Conservation (phyloP, 352 stramenopile genomes). For the Peronospora destructor region DNA sequence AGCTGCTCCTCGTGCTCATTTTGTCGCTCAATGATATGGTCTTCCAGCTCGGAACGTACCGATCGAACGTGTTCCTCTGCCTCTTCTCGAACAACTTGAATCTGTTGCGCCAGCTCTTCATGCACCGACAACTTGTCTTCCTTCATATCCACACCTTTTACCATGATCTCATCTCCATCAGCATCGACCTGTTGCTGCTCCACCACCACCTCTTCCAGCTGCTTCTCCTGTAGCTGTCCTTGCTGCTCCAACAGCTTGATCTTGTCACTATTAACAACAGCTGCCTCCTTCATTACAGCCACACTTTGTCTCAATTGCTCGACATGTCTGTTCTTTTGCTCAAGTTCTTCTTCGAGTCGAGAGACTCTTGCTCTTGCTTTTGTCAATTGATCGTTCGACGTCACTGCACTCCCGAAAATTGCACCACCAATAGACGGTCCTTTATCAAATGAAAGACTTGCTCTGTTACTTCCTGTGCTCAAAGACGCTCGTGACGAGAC, state of each 20-base stretch:
- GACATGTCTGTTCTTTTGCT: conserved; percentile 60
- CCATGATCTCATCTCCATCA: conserved; percentile 23
- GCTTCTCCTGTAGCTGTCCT: conserved; percentile 15
- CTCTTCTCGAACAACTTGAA: conserved; percentile 47
- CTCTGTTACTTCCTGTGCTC: conserved; percentile 12
- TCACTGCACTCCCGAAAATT: conserved; percentile 1
- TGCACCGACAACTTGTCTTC: conserved; percentile 27
- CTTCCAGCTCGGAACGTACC: conserved; percentile 57
- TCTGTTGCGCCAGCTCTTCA: conserved; percentile 38
- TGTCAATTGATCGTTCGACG: conserved; percentile 39
- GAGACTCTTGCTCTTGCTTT: conserved; percentile 44
- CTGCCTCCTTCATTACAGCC: conserved; percentile 40
- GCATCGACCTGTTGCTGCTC: conserved; percentile 9
- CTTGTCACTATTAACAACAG: conserved; percentile 21
- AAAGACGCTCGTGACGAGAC: conserved; percentile 20
- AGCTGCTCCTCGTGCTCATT: conserved; percentile 46
- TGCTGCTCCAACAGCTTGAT: conserved; percentile 27
- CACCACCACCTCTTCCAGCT: conserved; percentile 8
- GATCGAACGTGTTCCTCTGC: conserved; percentile 51
- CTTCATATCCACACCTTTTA: conserved; percentile 30
- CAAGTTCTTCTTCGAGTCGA: conserved; percentile 60
- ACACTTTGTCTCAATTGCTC: conserved; percentile 66
- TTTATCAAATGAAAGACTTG: conserved; percentile 31
- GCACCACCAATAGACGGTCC: conserved; percentile 5
- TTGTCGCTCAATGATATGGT: conserved; percentile 51